Conservation (phyloP, 768 basidiomycete species). For the Tricholoma furcatifolium region DNA sequence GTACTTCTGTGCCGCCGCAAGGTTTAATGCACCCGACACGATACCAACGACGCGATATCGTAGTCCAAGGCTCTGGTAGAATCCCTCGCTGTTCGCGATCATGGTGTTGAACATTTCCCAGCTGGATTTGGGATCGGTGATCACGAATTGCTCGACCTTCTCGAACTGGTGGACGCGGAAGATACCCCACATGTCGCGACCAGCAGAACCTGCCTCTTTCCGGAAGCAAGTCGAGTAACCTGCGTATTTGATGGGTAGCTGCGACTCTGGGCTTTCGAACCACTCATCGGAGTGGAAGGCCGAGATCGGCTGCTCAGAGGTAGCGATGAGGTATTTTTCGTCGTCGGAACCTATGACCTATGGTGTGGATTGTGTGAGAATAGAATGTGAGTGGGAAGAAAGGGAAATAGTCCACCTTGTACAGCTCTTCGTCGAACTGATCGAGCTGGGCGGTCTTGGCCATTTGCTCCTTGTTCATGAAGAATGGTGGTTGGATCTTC, state of each 20-base stretch:
- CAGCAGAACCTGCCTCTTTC: conserved; percentile 97
- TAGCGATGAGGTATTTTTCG: conserved; percentile 98
- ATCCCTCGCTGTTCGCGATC: conserved; percentile 86
- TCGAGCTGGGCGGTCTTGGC: conserved; percentile 96
- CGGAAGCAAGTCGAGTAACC: conserved; percentile 97
- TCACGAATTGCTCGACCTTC: conserved; percentile 96
- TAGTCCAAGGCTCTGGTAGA: conserved; percentile 93
- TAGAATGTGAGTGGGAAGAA: not conserved
- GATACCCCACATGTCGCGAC: conserved; percentile 99
- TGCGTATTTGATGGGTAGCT: conserved; percentile 90
- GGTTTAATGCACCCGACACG: conserved; percentile 94
- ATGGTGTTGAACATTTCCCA: conserved; percentile 93
- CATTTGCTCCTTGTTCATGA: conserved; percentile 99
- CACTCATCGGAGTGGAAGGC: conserved; percentile 95
- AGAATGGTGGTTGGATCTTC: conserved; percentile 95
- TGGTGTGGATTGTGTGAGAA: not conserved
- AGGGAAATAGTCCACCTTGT: conserved; percentile 59
- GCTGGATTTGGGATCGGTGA: conserved; percentile 92
- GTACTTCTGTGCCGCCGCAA: conserved; percentile 96
- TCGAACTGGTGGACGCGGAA: conserved; percentile 99
- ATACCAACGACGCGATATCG: conserved; percentile 93
- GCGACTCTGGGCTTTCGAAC: conserved; percentile 90
- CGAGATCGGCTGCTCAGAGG: conserved; percentile 98
- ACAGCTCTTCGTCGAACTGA: conserved; percentile 98
- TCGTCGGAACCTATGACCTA: conserved; percentile 87